Conservation (phyloP, 1,284 basidiomycete genomes). For the Porogramme epimiltina region DNA sequence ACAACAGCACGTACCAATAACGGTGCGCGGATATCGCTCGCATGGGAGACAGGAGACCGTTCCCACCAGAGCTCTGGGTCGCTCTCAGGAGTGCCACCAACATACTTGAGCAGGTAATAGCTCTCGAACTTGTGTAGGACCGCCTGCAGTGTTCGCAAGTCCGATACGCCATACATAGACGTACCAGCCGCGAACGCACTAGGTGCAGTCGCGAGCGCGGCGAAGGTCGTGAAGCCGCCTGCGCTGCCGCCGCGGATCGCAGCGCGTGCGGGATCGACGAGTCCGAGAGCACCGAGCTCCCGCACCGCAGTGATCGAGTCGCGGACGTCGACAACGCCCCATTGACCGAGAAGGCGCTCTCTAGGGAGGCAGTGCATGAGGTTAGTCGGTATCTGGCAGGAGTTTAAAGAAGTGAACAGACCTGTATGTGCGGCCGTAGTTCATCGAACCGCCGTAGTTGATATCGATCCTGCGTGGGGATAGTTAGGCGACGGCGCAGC, state of each 20-base stretch:
- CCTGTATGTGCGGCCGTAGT: slow-evolving; percentile 57
- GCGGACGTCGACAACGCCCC: slow-evolving; percentile 62
- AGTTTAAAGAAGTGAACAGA: slow-evolving; percentile 10
- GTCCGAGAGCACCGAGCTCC: slow-evolving; percentile 38
- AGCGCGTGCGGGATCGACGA: slow-evolving; percentile 52
- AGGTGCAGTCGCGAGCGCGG: slow-evolving; percentile 26
- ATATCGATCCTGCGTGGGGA: too few species aligned
- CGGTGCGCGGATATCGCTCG: slow-evolving; percentile 41
- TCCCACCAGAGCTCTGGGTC: slow-evolving; percentile 42
- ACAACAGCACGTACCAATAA: slow-evolving; percentile 36
- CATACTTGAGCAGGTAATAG: slow-evolving; percentile 37
- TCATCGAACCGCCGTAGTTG: slow-evolving; percentile 55
- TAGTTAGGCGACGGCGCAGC: too few species aligned
- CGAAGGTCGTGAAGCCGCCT: slow-evolving; percentile 48
- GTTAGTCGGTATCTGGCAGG: slow-evolving; percentile 1
- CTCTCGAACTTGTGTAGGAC: slow-evolving; percentile 51
- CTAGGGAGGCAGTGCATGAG: slow-evolving; percentile 27
- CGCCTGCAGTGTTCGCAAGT: slow-evolving; percentile 36
- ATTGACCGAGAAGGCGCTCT: slow-evolving; percentile 52
- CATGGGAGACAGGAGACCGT: slow-evolving; percentile 43
- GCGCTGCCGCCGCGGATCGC: slow-evolving; percentile 48
- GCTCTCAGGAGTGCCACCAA: slow-evolving; percentile 44
- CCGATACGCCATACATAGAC: slow-evolving; percentile 41
- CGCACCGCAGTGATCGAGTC: slow-evolving; percentile 55
- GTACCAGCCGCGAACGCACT: slow-evolving; percentile 36